Evolutionary conservation across 2,329 filamentous ascomycete species (phyloP).

Genomic region (Colletotrichum tropicicola): DNA sequence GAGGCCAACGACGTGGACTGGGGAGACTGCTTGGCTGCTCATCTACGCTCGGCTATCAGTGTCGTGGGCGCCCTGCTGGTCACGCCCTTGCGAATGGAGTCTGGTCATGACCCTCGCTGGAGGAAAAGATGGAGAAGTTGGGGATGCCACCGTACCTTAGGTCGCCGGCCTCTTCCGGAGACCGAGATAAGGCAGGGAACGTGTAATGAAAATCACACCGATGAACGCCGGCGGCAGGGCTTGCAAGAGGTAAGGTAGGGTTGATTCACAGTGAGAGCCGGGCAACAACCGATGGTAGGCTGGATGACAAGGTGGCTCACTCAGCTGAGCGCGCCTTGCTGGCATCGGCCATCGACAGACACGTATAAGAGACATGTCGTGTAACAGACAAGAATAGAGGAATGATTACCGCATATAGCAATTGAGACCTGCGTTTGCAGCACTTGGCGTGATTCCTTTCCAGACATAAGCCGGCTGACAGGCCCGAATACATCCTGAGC

Average conservation of each 20-base stretch:
- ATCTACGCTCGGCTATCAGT: neutral
- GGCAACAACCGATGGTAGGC: neutral
- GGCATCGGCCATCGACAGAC: neutral
- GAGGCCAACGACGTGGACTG: neutral
- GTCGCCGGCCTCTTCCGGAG: neutral
- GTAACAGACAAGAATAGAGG: neutral
- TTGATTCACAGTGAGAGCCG: neutral
- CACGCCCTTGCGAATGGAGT: neutral
- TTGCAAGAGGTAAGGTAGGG: too few species aligned
- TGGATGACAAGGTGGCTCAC: neutral
- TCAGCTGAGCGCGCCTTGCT: neutral
- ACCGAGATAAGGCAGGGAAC: slow-evolving; percentile 2
- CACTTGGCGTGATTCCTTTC: too few species aligned
- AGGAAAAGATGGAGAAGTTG: neutral
- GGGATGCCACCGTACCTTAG: neutral
- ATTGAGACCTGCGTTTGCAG: too few species aligned
- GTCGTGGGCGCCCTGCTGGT: neutral
- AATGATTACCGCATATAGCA: neutral
- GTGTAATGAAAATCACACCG: neutral
- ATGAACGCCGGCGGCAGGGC: neutral
- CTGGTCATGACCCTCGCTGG: too few species aligned
- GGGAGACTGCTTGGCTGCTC: neutral
- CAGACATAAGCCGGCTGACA: too few species aligned
- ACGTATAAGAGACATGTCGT: neutral
- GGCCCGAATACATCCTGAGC: neutral